Evolutionary conservation across 208 protist genomes (phyloP).

Genomic region (Trypanosoma avium): DNA sequence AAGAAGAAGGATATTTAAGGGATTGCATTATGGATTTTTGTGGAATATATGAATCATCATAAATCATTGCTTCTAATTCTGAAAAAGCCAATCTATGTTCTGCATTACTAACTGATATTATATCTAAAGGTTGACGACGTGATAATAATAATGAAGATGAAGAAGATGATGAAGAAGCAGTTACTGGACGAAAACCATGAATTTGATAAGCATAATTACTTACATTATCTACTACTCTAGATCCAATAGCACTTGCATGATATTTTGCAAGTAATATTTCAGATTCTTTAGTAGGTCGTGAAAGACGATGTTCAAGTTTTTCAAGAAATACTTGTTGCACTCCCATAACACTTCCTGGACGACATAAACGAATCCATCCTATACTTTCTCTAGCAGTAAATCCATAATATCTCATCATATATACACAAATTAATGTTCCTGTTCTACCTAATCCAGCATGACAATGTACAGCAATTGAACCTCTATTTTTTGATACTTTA

Average conservation of each 20-base stretch:
- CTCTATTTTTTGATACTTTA: slow-evolving; percentile 24
- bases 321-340: slow-evolving; percentile 95
- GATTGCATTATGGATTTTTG: slow-evolving; percentile 27
- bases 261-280: slow-evolving; percentile 4
- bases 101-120: background rate
- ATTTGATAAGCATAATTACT: slow-evolving; percentile 21
- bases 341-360: slow-evolving; percentile 96
- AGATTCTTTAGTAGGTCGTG: slow-evolving; percentile 12
- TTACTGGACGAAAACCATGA: background rate
- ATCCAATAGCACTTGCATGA: slow-evolving; percentile 9
- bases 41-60: slow-evolving; percentile 22
- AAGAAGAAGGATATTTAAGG: slow-evolving; percentile 33
- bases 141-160: background rate
- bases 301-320: slow-evolving; percentile 65
- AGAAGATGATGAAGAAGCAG: background rate
- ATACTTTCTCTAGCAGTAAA: slow-evolving; percentile 93
- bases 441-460: slow-evolving; percentile 96
- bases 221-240: slow-evolving; percentile 1
- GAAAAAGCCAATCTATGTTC: slow-evolving; percentile 27
- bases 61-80: slow-evolving; percentile 22
- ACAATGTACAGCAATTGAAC: slow-evolving; percentile 94
- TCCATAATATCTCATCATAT: slow-evolving; percentile 93
- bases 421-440: slow-evolving; percentile 92
- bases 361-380: slow-evolving; percentile 92
- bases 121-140: background rate